Evolutionary conservation across 2,329 filamentous ascomycete species (phyloP).

Genomic region (Colletotrichum gigasporum): DNA sequence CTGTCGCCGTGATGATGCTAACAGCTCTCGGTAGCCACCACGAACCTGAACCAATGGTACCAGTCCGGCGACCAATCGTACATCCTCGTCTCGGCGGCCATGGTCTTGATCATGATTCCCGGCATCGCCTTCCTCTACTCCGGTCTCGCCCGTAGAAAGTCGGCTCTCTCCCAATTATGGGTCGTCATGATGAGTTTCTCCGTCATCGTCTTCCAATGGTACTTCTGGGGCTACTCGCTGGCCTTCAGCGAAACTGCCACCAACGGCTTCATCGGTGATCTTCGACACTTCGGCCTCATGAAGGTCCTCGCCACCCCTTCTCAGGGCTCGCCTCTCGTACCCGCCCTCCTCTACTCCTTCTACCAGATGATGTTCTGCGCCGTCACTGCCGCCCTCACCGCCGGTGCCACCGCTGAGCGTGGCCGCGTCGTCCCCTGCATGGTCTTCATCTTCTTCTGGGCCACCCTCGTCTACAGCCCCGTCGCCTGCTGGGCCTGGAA

Average conservation of each 20-base stretch:
- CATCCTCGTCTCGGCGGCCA: slow-evolving; percentile 88
- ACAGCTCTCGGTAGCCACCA: slow-evolving; percentile 63
- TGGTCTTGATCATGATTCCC: slow-evolving; percentile 96
- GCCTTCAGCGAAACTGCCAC: slow-evolving; percentile 85
- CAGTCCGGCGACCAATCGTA: slow-evolving; percentile 91
- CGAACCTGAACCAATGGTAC: slow-evolving; percentile 97
- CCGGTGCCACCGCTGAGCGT: slow-evolving; percentile 92
- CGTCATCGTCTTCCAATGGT: slow-evolving; percentile 97
- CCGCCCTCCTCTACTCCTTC: slow-evolving; percentile 91
- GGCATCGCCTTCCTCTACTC: slow-evolving; percentile 98
- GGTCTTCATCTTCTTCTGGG: slow-evolving; percentile 97
- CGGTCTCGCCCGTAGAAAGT: slow-evolving; percentile 96
- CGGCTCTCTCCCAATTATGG: slow-evolving; percentile 96
- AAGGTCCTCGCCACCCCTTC: slow-evolving; percentile 87
- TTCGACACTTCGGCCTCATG: slow-evolving; percentile 88
- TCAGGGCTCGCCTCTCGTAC: slow-evolving; percentile 86
- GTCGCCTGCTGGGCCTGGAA: slow-evolving; percentile 98
- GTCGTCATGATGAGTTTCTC: slow-evolving; percentile 94
- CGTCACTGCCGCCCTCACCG: slow-evolving; percentile 89
- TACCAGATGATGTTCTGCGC: slow-evolving; percentile 97
- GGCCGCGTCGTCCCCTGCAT: slow-evolving; percentile 92
- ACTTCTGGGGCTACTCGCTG: slow-evolving; percentile 98
- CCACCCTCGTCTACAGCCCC: slow-evolving; percentile 96
- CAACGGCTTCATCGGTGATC: slow-evolving; percentile 91
- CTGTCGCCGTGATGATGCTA: slow-evolving; percentile 1